Evolutionary conservation across 495 filamentous ascomycete species (phyloP), one percentile per base, ranked within the genome.

Genomic region (Aspergillus haitiensis): DNA sequence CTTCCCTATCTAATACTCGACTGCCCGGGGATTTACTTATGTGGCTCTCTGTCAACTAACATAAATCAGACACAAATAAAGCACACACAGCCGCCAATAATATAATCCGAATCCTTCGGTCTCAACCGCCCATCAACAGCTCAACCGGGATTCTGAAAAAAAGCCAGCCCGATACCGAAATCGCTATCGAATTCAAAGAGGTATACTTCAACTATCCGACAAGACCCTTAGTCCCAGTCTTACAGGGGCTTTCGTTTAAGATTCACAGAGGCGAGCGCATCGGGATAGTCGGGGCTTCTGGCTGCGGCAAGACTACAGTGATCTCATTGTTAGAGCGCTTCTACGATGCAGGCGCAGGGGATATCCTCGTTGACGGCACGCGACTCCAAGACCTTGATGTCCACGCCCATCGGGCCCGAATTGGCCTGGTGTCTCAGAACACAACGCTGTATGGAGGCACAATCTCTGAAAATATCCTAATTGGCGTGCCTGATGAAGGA

Each of bases 221-320:
- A 9, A 27, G 31, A 40, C 16, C 16, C 5, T 39, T n/a, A 8
- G 37, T 40, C 7, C 37, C 37, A 3, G 37, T 40, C 37, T 7
- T 40, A 0, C 37, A 40, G 6, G 37, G 37, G 11, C 37, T 40
- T n/a, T 40, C 37, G 11, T 40, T 32, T 16, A 35, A 67, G 56
- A 64, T 72, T 9, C 59, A 59, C 46, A 53, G 61, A 5, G 78
- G 77, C 15, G 63, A 81, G 49, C 77, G 71, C 34, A 27, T 59
- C 37, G 56, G 47, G 1, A 15, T 59, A 21, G 56, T 59, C 6
- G 82, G 83, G 16, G 71, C 77, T 6, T 78, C 77, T 7, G 82
- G 82, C 4, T 81, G 78, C 34, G 83, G 83, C 4, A 86, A 86
- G 61, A 76, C 75, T 4, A 84, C 82, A 1, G 70, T 78, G 5